Evolutionary conservation across 2,329 filamentous ascomycete genomes (phyloP).

Genomic region (Emericellopsis atlantica): DNA sequence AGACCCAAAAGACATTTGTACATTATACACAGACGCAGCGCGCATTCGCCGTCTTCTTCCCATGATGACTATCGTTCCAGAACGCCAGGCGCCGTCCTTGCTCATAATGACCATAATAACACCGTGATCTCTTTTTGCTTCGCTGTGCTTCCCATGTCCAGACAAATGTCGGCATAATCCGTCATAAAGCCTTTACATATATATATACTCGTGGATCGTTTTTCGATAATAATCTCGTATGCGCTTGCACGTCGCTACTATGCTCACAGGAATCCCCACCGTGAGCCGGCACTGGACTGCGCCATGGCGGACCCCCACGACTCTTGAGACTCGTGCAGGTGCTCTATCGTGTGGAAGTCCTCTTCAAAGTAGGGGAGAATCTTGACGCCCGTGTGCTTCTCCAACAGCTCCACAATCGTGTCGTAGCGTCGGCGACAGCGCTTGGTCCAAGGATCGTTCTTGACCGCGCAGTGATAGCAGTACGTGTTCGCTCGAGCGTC

Average conservation of each 20-base stretch:
- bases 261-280: slow-evolving; percentile 18
- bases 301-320: slow-evolving; percentile 17
- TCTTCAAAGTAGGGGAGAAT: slow-evolving; percentile 29
- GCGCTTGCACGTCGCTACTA: background rate
- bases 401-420: slow-evolving; percentile 20
- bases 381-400: slow-evolving; percentile 23
- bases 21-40: too few relatives aligned
- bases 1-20: too few relatives aligned
- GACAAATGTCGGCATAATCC: too few relatives aligned
- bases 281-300: slow-evolving; percentile 1
- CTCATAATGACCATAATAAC: too few relatives aligned
- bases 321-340: slow-evolving; percentile 16
- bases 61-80: too few relatives aligned
- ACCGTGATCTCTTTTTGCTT: too few relatives aligned
- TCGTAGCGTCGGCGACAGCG: slow-evolving; percentile 28
- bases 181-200: too few relatives aligned
- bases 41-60: too few relatives aligned
- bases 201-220: too few relatives aligned
- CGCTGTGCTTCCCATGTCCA: too few relatives aligned
- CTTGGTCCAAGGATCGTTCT: slow-evolving; percentile 29
- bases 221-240: too few relatives aligned
- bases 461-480: slow-evolving; percentile 30
- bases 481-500: slow-evolving; percentile 23
- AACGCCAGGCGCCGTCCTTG: too few relatives aligned
- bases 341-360: slow-evolving; percentile 26